Evolutionary conservation across 148 eudicot species (phyloP).

Genomic region (Simmondsia chinensis): DNA sequence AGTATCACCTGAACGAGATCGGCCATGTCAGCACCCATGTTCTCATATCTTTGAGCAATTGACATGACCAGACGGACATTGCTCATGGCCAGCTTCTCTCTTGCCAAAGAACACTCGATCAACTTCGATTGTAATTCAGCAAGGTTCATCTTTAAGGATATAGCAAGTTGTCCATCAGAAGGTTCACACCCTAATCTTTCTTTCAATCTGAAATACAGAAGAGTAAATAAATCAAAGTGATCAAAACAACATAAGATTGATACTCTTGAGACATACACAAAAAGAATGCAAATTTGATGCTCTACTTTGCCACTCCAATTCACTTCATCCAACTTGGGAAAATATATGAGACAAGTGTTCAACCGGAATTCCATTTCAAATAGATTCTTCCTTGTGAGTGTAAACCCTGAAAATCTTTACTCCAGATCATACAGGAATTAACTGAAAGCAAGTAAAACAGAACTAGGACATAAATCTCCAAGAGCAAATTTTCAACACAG

Average conservation of each 20-base stretch:
- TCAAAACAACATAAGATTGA: not conserved
- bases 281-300: not conserved
- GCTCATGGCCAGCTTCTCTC: slow-evolving; percentile 90
- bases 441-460: not conserved
- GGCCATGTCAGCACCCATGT: slow-evolving; percentile 95
- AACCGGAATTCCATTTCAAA: no score
- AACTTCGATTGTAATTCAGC: slow-evolving; percentile 51
- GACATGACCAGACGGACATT: slow-evolving; percentile 95
- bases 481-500: not conserved
- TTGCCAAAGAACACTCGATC: slow-evolving; percentile 76
- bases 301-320: no score
- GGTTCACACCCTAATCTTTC: slow-evolving; percentile 78
- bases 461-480: not conserved
- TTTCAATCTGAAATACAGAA: slow-evolving; percentile 64
- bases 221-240: not conserved
- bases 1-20: slow-evolving; percentile 79
- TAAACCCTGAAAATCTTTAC: not conserved
- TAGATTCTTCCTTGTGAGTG: no score
- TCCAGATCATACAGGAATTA: not conserved
- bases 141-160: slow-evolving; percentile 53
- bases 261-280: not conserved
- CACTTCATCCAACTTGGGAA: no score
- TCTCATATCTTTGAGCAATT: slow-evolving; percentile 79
- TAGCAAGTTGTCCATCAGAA: slow-evolving; percentile 82
- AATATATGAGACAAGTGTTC: no score